A percentile compares a stretch with the other conserved stretches of the same genome.
Evolutionary conservation across 2,329 filamentous ascomycete genomes (phyloP).

Genomic region (Curvularia eragrostidis): DNA sequence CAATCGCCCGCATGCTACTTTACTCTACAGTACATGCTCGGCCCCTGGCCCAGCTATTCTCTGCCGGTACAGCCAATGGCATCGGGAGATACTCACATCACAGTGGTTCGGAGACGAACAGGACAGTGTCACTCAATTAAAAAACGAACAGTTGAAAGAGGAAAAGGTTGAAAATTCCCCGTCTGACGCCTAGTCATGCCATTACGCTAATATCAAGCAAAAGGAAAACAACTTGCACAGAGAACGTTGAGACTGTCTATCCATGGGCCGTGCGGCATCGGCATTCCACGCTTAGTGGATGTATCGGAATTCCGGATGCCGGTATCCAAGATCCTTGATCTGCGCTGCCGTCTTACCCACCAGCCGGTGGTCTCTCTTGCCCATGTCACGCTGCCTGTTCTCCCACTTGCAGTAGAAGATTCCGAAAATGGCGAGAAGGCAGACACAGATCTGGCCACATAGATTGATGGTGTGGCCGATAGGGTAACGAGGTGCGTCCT

Average conservation of each 20-base stretch:
- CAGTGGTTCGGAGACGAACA: not conserved
- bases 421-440: constrained; percentile 56
- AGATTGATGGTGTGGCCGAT: constrained; percentile 74
- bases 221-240: constrained; percentile 10
- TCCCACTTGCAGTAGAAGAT: constrained; percentile 63
- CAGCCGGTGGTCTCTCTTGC: constrained; percentile 59
- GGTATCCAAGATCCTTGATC: constrained; percentile 58
- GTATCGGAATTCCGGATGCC: constrained; percentile 64
- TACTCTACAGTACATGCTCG: no score
- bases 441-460: constrained; percentile 55
- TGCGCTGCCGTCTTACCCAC: constrained; percentile 58
- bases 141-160: not conserved
- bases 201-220: constrained; percentile 9
- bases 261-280: not conserved
- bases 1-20: not conserved
- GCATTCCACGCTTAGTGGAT: constrained; percentile 51
- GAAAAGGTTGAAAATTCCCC: constrained; percentile 12
- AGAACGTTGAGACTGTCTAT: constrained; percentile 14
- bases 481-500: constrained; percentile 69
- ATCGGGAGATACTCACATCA: not conserved
- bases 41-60: not conserved
- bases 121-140: not conserved
- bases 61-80: not conserved
- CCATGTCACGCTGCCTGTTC: constrained; percentile 58
- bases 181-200: not conserved